Evolutionary conservation across 495 filamentous ascomycete species (phyloP).

Genomic region (Talaromyces borbonicus): DNA sequence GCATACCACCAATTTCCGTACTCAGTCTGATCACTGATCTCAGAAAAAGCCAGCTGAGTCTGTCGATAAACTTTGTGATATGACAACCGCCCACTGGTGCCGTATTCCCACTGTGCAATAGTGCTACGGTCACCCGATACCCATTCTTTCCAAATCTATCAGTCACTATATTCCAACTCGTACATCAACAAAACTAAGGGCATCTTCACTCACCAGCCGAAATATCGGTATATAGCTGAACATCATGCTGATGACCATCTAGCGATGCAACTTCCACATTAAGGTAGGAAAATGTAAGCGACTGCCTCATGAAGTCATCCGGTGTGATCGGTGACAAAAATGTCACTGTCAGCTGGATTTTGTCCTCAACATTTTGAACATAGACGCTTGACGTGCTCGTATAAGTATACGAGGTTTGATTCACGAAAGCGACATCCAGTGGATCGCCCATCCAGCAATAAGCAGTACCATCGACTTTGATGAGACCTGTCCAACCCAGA

Average conservation of each 20-base stretch:
- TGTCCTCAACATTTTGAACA: constrained; percentile 37
- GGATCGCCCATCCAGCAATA: constrained; percentile 48
- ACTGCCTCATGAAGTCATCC: constrained; percentile 43
- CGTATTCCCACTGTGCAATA: constrained; percentile 46
- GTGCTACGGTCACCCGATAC: constrained; percentile 40
- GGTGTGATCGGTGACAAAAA: constrained; percentile 52
- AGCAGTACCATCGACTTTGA: constrained; percentile 43
- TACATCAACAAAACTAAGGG: neutral
- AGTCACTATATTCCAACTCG: constrained; percentile 4
- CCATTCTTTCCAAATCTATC: constrained; percentile 39
- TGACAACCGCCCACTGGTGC: constrained; percentile 29
- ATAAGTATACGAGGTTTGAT: constrained; percentile 45
- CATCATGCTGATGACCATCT: constrained; percentile 43
- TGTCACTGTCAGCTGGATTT: constrained; percentile 43
- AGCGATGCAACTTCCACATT: constrained; percentile 41
- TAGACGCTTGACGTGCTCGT: constrained; percentile 51
- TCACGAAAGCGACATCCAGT: constrained; percentile 21
- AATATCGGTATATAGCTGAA: constrained; percentile 51
- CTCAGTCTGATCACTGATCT: constrained; percentile 43
- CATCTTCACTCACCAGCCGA: constrained; percentile 39
- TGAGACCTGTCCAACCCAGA: constrained; percentile 45
- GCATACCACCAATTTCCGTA: constrained; percentile 53
- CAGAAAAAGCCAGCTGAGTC: constrained; percentile 43
- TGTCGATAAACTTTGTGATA: constrained; percentile 47
- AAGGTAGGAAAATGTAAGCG: constrained; percentile 47